Conservation (phyloP, 2,329 filamentous ascomycete species). For the Amesomyces nigricolor region DNA sequence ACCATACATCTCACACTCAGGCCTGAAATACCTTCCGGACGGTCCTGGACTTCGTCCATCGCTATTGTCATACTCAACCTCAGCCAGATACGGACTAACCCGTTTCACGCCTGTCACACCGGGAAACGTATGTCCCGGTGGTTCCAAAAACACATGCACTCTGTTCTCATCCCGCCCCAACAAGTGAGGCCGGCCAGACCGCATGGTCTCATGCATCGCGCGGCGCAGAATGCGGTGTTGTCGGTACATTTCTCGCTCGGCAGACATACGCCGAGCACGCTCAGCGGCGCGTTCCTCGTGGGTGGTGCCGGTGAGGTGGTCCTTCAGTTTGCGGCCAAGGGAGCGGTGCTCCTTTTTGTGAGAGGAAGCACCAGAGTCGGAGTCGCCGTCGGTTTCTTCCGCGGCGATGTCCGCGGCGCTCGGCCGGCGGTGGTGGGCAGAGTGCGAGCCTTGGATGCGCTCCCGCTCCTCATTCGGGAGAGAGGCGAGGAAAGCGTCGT, state of each 20-base stretch:
- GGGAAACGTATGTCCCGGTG: conserved; percentile 36
- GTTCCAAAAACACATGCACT: conserved; percentile 53
- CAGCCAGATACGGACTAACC: conserved; percentile 27
- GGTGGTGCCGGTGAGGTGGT: conserved; percentile 52
- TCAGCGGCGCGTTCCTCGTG: conserved; percentile 48
- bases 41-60: conserved; percentile 41
- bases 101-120: conserved; percentile 18
- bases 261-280: conserved; percentile 41
- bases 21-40: conserved; percentile 34
- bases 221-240: conserved; percentile 45
- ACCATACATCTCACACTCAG: conserved; percentile 35
- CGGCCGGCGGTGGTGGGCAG: conserved; percentile 28
- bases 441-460: conserved; percentile 29
- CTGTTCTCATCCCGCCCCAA: conserved; percentile 49
- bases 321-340: conserved; percentile 53
- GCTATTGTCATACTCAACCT: conserved; percentile 26
- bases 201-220: conserved; percentile 45
- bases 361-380: conserved; percentile 17
- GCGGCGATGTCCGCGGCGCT: conserved; percentile 38
- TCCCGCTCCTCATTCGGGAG: conserved; percentile 46
- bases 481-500: conserved; percentile 46
- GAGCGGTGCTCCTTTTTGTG: not conserved
- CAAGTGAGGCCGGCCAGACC: conserved; percentile 51
- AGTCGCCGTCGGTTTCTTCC: conserved; percentile 21
- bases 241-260: conserved; percentile 47